Conservation (phyloP, 768 basidiomycete species). For the Jaapia argillacea region DNA sequence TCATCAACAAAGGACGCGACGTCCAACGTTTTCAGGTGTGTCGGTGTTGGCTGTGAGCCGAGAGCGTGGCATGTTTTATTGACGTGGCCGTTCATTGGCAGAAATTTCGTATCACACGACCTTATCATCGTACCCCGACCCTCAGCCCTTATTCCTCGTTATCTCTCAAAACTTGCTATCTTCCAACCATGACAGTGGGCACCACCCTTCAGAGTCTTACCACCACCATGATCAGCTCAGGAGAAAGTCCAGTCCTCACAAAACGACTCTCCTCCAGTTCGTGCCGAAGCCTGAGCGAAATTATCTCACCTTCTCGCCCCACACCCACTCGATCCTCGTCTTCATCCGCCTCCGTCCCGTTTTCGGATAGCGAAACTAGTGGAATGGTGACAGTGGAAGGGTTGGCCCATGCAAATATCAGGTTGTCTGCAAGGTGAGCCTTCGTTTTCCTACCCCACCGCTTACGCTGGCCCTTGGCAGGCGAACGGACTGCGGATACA, state of each 20-base stretch:
- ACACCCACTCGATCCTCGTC: slow-evolving; percentile 2
- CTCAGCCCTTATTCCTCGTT: too few relatives aligned
- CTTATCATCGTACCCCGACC: too few relatives aligned
- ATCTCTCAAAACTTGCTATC: too few relatives aligned
- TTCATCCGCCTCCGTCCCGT: slow-evolving; percentile 20
- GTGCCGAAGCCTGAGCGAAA: background rate
- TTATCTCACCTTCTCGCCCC: background rate
- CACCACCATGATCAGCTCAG: background rate
- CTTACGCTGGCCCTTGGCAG: slow-evolving; percentile 23
- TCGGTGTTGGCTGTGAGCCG: too few relatives aligned
- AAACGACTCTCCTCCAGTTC: background rate
- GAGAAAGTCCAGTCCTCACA: background rate
- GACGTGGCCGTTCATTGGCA: too few relatives aligned
- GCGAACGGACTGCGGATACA: slow-evolving; percentile 21
- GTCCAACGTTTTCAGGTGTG: too few relatives aligned
- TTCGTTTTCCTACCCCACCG: slow-evolving; percentile 11
- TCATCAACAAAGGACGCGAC: too few relatives aligned
- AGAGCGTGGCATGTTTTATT: too few relatives aligned
- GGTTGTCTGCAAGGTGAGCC: slow-evolving; percentile 64
- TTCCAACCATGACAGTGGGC: too few relatives aligned
- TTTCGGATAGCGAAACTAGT: slow-evolving; percentile 24
- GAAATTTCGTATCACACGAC: too few relatives aligned
- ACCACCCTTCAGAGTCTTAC: too few relatives aligned
- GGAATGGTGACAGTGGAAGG: slow-evolving; percentile 47
- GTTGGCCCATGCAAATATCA: slow-evolving; percentile 43